Percentiles rank a stretch among this genome's conserved stretches.
These are phyloP conservation scores for Wickerhamomyces silvicola DNA, from an alignment of 805 yeast genomes.

Conservation along the genomic window DNA sequence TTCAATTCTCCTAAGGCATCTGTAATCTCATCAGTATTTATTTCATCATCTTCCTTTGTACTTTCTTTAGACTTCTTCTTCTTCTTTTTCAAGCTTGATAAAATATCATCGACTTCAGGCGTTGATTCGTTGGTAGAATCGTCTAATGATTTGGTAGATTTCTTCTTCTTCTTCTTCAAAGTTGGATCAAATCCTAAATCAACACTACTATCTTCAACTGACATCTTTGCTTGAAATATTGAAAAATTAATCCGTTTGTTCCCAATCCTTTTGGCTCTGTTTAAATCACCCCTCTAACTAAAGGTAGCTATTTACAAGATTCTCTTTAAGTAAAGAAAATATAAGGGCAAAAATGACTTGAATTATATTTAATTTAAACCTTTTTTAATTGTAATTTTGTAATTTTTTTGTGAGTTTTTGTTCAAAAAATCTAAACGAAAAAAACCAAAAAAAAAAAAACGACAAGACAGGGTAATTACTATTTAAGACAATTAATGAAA, in stretches of 20 bases:
- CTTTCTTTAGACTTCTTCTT: conserved; percentile 59
- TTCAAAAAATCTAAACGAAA: no score
- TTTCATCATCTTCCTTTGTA: conserved; percentile 31
- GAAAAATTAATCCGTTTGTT: background rate
- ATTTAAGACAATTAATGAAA: no score
- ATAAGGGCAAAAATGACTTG: no score
- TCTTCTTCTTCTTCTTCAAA: conserved; percentile 76
- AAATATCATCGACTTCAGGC: conserved; percentile 51
- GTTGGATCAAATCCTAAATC: conserved; percentile 66
- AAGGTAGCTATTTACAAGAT: background rate
- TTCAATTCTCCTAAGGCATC: conserved; percentile 66
- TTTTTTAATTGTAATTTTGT: no score
- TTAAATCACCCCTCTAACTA: background rate
- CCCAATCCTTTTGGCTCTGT: background rate
- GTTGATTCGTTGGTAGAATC: conserved; percentile 35
- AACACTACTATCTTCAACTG: conserved; percentile 21
- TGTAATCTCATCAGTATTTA: conserved; percentile 36
- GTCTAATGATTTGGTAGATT: conserved; percentile 38
- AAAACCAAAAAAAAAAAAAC: no score
- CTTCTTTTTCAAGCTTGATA: conserved; percentile 80
- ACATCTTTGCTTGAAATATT: conserved; percentile 4
- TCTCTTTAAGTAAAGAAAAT: no score
- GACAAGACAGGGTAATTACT: no score
- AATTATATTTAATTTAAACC: no score
- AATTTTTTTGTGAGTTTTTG: no score